Evolutionary conservation across 2,329 filamentous ascomycete species (phyloP), one percentile per base, ranked within the genome.

Genomic region (Diplodia scrobiculata): DNA sequence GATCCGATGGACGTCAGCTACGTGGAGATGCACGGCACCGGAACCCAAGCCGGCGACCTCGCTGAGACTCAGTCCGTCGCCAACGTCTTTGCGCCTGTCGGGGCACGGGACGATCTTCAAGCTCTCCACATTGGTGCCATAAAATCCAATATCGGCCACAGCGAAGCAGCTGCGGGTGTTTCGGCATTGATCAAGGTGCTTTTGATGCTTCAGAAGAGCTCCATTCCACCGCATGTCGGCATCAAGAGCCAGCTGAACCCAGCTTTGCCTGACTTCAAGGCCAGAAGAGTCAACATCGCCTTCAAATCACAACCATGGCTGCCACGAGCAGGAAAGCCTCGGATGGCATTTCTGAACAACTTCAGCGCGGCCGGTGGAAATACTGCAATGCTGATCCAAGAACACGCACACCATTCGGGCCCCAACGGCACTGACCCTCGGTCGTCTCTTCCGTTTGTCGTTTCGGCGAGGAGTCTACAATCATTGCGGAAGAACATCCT

Each of bases 361-460:
- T 79, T 78, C 67, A 67, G 85, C 68, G 89, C 89, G 6, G 87
- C 89, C 63, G 89, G 89, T 69, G 89, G 89, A 38, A 91, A 91
- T 63, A 75, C 76, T 1, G 65, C 71, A 1, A 53, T 77, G n/a
- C n/a, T n/a, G n/a, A n/a, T n/a, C n/a, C n/a, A n/a, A n/a, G n/a
- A n/a, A n/a, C n/a, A n/a, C n/a, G n/a, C n/a, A n/a, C 14, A 38
- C 76, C 1, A 25, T 77, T 17, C 69, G 71, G 63, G 72, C 72
- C 4, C 45, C 45, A 21, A 13, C 45, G 13, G 45, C 9, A 7
- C 45, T 60, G 72, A 73, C 45, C 65, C 68, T 3, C 67, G 72
- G 9, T 27, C 58, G 3, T 36, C 48, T 10, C 68, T 71, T 50
- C 19, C 69, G n/a, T 51, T 74, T 14, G 27, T 67, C 2, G 53